phyloP scores from a whole-genome alignment of 352 stramenopile species.

The Pythium insidiosum region DNA sequence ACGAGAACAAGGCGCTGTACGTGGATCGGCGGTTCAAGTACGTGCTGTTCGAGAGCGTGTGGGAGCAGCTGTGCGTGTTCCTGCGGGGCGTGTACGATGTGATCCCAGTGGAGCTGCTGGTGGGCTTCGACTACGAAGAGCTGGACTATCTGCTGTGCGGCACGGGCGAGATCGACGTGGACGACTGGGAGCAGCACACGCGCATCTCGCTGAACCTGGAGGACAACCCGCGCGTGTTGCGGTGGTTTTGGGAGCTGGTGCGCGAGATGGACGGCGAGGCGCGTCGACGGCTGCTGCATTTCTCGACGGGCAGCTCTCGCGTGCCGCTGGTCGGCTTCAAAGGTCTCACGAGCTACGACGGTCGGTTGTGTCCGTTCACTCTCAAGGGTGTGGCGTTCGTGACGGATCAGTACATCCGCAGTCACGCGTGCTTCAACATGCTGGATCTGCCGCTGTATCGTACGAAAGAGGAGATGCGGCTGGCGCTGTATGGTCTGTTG shows the following conservation, averaged over 20 bases:
- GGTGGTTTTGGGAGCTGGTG: slow-evolving; percentile 41
- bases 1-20: slow-evolving; percentile 86
- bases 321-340: slow-evolving; percentile 23
- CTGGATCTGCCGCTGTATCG: slow-evolving; percentile 95
- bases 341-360: slow-evolving; percentile 22
- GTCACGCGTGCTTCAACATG: slow-evolving; percentile 71
- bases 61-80: slow-evolving; percentile 81
- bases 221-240: too few relatives aligned
- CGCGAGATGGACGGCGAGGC: slow-evolving; percentile 24
- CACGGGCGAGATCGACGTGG: slow-evolving; percentile 82
- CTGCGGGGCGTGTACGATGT: slow-evolving; percentile 87
- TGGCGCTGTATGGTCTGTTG: slow-evolving; percentile 49
- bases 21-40: slow-evolving; percentile 83
- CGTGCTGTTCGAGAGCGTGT: slow-evolving; percentile 61
- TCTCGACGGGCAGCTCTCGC: slow-evolving; percentile 27
- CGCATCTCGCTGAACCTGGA: too few relatives aligned
- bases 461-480: slow-evolving; percentile 74
- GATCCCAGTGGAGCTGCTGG: slow-evolving; percentile 80
- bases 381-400: slow-evolving; percentile 6
- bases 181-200: too few relatives aligned
- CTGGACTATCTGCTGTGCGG: slow-evolving; percentile 89
- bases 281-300: slow-evolving; percentile 25
- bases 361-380: slow-evolving; percentile 19
- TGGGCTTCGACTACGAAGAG: slow-evolving; percentile 91
- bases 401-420: slow-evolving; percentile 31